Conservation (phyloP, 441 rosid genomes). For the Populus hybrid region DNA sequence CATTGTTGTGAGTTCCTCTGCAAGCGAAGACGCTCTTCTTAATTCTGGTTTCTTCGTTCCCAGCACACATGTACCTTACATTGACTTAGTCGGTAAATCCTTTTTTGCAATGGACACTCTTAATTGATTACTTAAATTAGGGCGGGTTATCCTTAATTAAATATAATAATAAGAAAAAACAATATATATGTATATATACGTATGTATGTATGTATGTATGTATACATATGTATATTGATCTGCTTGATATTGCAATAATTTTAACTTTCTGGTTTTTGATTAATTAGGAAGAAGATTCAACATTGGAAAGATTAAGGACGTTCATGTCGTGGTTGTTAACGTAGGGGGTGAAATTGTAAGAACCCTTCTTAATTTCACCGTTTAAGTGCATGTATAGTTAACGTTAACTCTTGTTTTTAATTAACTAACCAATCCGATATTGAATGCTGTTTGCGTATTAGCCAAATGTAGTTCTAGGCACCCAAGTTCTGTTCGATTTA, state of each 20-base stretch:
- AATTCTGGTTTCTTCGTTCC: background rate
- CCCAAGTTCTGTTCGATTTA: conserved; percentile 25
- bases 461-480: conserved; percentile 27
- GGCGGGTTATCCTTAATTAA: too few species aligned
- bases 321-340: background rate
- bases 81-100: background rate
- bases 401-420: too few species aligned
- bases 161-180: too few species aligned
- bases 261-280: background rate
- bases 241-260: too few species aligned
- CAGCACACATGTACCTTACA: background rate
- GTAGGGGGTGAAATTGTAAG: background rate
- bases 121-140: background rate
- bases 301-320: background rate
- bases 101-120: background rate
- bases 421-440: too few species aligned
- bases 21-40: conserved; percentile 1
- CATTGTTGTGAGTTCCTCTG: background rate
- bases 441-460: background rate
- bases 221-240: too few species aligned
- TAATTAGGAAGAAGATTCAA: background rate
- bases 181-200: too few species aligned
- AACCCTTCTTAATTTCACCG: background rate
- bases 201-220: too few species aligned
- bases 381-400: too few species aligned